Conservation (phyloP, 1,284 basidiomycete genomes). For the Ustilago sp. region DNA sequence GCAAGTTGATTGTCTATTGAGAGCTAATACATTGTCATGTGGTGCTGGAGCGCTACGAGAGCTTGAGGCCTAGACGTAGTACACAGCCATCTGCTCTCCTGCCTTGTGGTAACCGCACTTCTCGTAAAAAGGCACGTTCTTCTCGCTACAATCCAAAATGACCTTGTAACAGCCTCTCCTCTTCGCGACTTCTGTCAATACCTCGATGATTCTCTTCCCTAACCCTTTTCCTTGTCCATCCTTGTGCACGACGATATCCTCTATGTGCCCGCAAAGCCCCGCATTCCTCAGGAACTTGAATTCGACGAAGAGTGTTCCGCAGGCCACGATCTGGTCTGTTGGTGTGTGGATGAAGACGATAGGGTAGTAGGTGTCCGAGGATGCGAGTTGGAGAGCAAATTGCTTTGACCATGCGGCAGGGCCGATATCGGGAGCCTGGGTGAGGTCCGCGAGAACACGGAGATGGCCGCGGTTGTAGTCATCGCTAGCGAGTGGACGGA, state of each 20-base stretch:
- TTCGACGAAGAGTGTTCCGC: conserved; percentile 87
- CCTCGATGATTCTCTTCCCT: conserved; percentile 86
- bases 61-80: conserved; percentile 19
- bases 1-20: conserved; percentile 25
- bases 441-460: conserved; percentile 82
- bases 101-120: conserved; percentile 80
- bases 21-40: neutral
- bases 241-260: conserved; percentile 94
- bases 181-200: conserved; percentile 81
- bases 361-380: conserved; percentile 76
- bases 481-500: conserved; percentile 86
- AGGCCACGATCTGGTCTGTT: conserved; percentile 83
- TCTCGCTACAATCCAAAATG: conserved; percentile 91
- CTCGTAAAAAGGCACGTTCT: conserved; percentile 94
- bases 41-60: conserved; percentile 6
- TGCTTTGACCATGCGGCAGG: conserved; percentile 72
- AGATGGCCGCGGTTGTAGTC: conserved; percentile 89
- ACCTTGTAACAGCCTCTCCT: conserved; percentile 88
- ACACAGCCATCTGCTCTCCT: conserved; percentile 67
- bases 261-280: conserved; percentile 90
- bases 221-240: conserved; percentile 88
- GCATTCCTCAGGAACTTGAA: conserved; percentile 89
- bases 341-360: conserved; percentile 83
- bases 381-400: conserved; percentile 39
- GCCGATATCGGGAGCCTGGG: conserved; percentile 81